Base-by-base conservation (phyloP, 2,329 filamentous ascomycete genomes). In the Ceratocystis diversiconidia region DNA sequence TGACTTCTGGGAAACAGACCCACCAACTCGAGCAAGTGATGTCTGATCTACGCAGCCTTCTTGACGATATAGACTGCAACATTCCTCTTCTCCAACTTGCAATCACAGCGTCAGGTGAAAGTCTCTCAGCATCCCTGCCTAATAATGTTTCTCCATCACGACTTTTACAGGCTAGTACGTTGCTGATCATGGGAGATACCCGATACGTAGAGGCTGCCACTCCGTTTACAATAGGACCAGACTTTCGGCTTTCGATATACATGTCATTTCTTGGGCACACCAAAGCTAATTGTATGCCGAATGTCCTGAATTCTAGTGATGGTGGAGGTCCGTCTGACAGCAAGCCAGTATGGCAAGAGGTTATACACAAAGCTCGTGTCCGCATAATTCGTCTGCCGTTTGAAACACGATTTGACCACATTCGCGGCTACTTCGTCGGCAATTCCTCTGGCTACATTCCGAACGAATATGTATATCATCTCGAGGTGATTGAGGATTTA, bases 21-120 rank as follows among this genome's bases (percentile, higher is more conserved):
- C 36, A 15, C 36, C 30, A 25, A 71, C 78, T 96, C 25, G 80
- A 82, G 63, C 76, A 78, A 48, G 88, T 97, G 69, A 84, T 92
- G 63, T 73, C 77, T 10, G 88, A 92, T 59, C 92, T 96, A 71
- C 89, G 86, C 72, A 79, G 77, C 12, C 76, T 99, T 2, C 80
- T 97, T 1, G 76, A 78, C 10, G 84, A 87, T 7, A 95, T 99
- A 68, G 92, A 97, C 73, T 87, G 94, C 74, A 89, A 92, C 12
- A 90, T 97, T 10, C 92, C 92, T 0, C 79, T 96, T 2, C 87
- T 99, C 73, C 96, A 94, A 71, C 80, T 99, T 32, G 94, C 94
- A 65, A 95, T 99, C 69, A 94, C 90, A 1, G 92, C 92, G 0
- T 96, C 92, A 1, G 94, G 94, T 0, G 91, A 92, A 65, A 95